Conservation (phyloP, 257 asterid species). For the Ilex asprella region DNA sequence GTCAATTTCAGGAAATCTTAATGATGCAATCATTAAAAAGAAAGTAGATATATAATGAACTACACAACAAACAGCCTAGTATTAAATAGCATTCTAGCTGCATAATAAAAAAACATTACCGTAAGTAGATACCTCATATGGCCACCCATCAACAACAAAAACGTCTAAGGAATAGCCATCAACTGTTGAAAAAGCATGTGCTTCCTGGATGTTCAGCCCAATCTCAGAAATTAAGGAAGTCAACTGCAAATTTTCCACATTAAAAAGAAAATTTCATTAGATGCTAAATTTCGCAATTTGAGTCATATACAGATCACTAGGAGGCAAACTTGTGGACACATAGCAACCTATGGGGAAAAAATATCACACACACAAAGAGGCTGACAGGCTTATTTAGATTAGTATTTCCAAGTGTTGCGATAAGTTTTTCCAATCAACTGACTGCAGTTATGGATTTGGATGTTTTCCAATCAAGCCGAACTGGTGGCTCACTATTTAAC, state of each 20-base stretch:
- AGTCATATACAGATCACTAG: not conserved
- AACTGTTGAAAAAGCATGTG: slow-evolving; percentile 89
- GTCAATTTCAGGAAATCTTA: not conserved
- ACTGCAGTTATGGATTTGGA: too few species aligned
- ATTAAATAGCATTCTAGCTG: not conserved
- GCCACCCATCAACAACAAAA: slow-evolving; percentile 98
- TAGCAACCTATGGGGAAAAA: too few species aligned
- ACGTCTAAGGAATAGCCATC: slow-evolving; percentile 97
- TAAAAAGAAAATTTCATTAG: slow-evolving; percentile 21
- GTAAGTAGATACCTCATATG: slow-evolving; percentile 56
- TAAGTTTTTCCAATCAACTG: too few species aligned
- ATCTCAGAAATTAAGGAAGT: slow-evolving; percentile 86
- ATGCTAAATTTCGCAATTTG: not conserved
- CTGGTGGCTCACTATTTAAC: too few species aligned
- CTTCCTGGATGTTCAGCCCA: slow-evolving; percentile 96
- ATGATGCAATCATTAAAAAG: not conserved
- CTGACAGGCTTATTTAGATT: too few species aligned
- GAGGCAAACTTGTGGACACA: not conserved
- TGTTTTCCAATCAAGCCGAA: too few species aligned
- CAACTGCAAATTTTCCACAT: slow-evolving; percentile 52
- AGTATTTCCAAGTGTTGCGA: too few species aligned
- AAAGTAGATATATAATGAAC: not conserved
- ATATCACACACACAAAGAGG: too few species aligned
- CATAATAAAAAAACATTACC: slow-evolving; percentile 1
- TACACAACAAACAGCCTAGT: slow-evolving; percentile 1